Base-by-base conservation (phyloP, 2,329 filamentous ascomycete genomes). In the Trichoderma endophyticum region DNA sequence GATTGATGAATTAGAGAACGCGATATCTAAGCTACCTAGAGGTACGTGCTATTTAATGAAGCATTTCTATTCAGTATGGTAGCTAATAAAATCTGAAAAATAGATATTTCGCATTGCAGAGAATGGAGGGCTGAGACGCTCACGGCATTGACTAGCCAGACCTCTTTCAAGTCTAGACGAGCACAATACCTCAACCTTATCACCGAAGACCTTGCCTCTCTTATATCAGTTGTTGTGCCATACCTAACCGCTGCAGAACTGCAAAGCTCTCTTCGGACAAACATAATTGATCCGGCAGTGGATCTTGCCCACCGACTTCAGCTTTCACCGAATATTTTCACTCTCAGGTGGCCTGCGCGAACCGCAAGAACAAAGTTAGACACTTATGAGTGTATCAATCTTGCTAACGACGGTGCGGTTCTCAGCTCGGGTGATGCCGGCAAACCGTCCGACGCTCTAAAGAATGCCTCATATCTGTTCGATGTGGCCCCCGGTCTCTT, bases 121-220 rank as follows among this genome's bases (percentile, higher is more conserved):
- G 77, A 81, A 75, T 82, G 81, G 81, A 78, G 81, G 63, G 78
- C 79, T 73, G 81, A 82, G 67, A 82, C 81, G 7, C 77, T 82
- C 57, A 77, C 76, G 26, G 79, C 81, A 9, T 65, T 82, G 69
- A 78, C 78, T 28, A 77, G 75, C 59, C 80, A 81, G 62, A 69
- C 78, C 28, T 30, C 72, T 6, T 82, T 82, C 76, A 79, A 78
- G 71, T 61, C 75, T 9, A 75, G 79, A 48, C 74, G 79, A 15
- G 66, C 76, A 51, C 73, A 76, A 36, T 78, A 81, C 71, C 69
- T 82, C 14, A 73, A 74, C 30, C 68, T 78, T 12, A 72, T 82
- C 30, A 74, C 79, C 9, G 80, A 81, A n/a, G 80, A 82, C 64
- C 76, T 82, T 11, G 75, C 79, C 15, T 75, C 77, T 36, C 73